Evolutionary conservation across 1,284 basidiomycete genomes (phyloP), one percentile per base, ranked within the genome.

Genomic region (Rhodotorula sp.): DNA sequence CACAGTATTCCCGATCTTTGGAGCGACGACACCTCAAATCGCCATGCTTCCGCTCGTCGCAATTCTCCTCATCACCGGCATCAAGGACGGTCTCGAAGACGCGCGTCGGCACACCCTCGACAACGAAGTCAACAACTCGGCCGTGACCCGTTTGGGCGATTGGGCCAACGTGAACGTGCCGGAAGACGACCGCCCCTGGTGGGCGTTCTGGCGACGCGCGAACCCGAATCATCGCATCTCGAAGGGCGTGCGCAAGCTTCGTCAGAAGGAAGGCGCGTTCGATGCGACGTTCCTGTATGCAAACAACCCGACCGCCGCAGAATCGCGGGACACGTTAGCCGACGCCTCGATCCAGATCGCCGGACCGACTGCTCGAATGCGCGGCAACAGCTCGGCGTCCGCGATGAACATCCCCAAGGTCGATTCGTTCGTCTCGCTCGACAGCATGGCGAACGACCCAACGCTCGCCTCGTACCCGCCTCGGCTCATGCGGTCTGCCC

Each of bases 21-120:
- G 93, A 59, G 91, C 94, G 1, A 88, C 92, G 2, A 87, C 90
- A 3, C 90, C 93, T 1, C 87, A 91, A 71, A 89, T 93, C 68
- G 89, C 93, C 7, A 90, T 92, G 80, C 83, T 98, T 34, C 96
- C 95, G 0, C 86, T 98, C 29, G 84, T 92, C 26, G 91, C 94
- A 81, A 97, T 98, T 76, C 82, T 98, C 58, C 81, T 85, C 47
- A 90, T 97, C 72, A 97, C 96, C 12, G 94, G 90, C 16, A 88
- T 97, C 83, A 98, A 97, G 82, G 95, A 98, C 81, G 93, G 89
- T 18, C 85, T 97, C 67, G 96, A 98, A 83, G 95, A 98, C 82
- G 95, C 93, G 81, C 88, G 95, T 31, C 87, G 95, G 71, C 90
- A 91, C 7, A 80, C 83, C 6, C 85, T 96, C 59, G 95, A 98